Evolutionary conservation across 345 rosid genomes (phyloP), one percentile per base, ranked within the genome.

Genomic region (Arabis hirsuta): DNA sequence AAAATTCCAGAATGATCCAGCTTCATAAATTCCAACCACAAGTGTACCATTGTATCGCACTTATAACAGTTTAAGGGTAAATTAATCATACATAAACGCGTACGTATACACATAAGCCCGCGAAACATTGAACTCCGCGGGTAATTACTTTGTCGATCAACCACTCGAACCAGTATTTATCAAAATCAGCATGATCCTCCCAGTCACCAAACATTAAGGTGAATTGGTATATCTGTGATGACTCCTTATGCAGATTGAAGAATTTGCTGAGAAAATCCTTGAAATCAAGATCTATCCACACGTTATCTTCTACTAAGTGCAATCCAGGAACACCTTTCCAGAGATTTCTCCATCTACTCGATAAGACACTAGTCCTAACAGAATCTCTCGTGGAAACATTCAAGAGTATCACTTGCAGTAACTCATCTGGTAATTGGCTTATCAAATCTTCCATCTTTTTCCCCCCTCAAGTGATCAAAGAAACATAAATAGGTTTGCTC

Each of bases 31-130:
- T 36, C 11, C 41, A 36, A 36, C 41, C 41, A 36, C 41, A 60
- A 41, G 22, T 60, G 50, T 16, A 60, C 36, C 64, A 59, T 12
- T 12, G 50, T 41, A 20, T 22, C 65, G 24, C 65, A 42, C 34
- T 36, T 54, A 29, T 12, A 53, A 5, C 6, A 26, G 57, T 34
- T 26, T 26, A 52, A 1, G 1, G 36, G 56, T 9, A 52, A 29
- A 14, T 26, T 6, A 24, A 26, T 24, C 14, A 26, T 0, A 52
- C 16, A 6, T 0, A 7, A 8, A 8, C 9, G 2, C 39, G 9
- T 2, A 36, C 3, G 0, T 36, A 0, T 7, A 36, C 8, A 8
- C 39, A 36, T 36, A 36, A 11, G 2, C 8, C 41, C 41, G 10
- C 11, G 1, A 54, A 29, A 54, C 14, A 13, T 27, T 54, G 5